phyloP scores from a whole-genome alignment of 352 stramenopile species.

The Phytophthora meadii region DNA sequence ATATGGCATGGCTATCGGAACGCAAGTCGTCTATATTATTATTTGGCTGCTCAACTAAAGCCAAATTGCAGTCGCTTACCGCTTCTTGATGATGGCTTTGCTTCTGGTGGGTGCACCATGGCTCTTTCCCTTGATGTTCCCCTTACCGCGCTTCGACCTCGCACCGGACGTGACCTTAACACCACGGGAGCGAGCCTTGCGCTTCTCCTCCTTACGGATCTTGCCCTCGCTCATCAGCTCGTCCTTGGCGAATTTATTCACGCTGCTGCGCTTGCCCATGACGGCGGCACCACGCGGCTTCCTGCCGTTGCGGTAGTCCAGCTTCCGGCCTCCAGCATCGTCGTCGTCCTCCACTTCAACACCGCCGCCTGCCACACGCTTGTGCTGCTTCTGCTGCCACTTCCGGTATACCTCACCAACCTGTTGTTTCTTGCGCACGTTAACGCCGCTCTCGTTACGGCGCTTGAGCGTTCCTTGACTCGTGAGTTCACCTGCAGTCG shows the following conservation, averaged over 20 bases:
- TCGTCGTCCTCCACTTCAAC: constrained; percentile 73
- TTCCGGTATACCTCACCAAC: constrained; percentile 94
- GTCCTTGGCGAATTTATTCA: constrained; percentile 84
- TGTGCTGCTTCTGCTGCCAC: constrained; percentile 93
- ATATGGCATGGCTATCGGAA: not conserved
- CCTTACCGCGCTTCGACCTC: constrained; percentile 64
- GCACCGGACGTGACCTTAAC: constrained; percentile 63
- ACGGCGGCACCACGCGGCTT: constrained; percentile 57
- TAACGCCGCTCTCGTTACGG: constrained; percentile 87
- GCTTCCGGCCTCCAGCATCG: constrained; percentile 45
- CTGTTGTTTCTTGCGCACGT: constrained; percentile 86
- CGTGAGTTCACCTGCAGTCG: constrained; percentile 91
- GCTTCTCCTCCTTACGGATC: constrained; percentile 89
- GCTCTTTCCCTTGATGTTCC: constrained; percentile 81
- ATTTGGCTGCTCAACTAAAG: constrained; percentile 27
- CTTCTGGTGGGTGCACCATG: constrained; percentile 83
- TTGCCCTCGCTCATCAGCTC: constrained; percentile 79
- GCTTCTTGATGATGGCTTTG: constrained; percentile 81
- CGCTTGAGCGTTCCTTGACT: constrained; percentile 82
- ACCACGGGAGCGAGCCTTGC: constrained; percentile 82
- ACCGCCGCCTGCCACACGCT: constrained; percentile 76
- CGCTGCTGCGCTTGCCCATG: constrained; percentile 47
- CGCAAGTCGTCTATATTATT: constrained; percentile 47
- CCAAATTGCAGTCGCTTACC: constrained; percentile 29
- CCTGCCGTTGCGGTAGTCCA: constrained; percentile 84